Evolutionary conservation across 371 early-diverging fungal species (phyloP).

Genomic region (Apophysomyces sp.): DNA sequence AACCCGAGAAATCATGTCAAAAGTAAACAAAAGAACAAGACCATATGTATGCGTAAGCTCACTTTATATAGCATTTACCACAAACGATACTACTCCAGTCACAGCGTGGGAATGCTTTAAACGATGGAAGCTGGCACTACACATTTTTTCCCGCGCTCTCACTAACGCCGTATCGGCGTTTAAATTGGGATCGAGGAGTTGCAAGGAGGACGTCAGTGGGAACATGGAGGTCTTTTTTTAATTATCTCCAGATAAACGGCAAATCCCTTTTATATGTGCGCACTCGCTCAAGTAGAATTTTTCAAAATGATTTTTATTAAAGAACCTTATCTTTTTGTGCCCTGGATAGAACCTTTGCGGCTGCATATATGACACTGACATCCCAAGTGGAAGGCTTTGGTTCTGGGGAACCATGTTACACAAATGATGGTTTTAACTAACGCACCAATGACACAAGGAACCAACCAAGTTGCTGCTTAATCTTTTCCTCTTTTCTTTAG

Average conservation of each 20-base stretch:
- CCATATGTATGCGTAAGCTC: neutral
- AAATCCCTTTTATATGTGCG: too few relatives aligned
- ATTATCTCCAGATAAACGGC: too few relatives aligned
- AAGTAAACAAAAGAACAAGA: neutral
- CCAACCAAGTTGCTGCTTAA: neutral
- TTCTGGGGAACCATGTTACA: neutral
- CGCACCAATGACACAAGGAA: neutral
- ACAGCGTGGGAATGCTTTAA: slow-evolving; percentile 1
- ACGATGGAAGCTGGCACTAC: neutral
- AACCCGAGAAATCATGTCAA: slow-evolving; percentile 1
- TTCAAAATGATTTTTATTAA: too few relatives aligned
- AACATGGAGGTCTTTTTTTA: neutral
- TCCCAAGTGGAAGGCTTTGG: neutral
- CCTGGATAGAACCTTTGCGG: too few relatives aligned
- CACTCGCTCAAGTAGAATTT: too few relatives aligned
- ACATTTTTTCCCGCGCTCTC: neutral
- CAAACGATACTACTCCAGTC: neutral
- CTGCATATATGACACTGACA: neutral
- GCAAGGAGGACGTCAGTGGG: neutral
- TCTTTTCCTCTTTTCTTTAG: neutral
- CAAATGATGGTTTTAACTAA: neutral
- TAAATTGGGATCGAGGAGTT: neutral
- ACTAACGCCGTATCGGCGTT: neutral
- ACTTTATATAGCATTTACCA: neutral
- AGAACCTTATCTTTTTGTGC: too few relatives aligned